Evolutionary conservation across 495 filamentous ascomycete genomes (phyloP).

Genomic region (Trichoderma parareesei): DNA sequence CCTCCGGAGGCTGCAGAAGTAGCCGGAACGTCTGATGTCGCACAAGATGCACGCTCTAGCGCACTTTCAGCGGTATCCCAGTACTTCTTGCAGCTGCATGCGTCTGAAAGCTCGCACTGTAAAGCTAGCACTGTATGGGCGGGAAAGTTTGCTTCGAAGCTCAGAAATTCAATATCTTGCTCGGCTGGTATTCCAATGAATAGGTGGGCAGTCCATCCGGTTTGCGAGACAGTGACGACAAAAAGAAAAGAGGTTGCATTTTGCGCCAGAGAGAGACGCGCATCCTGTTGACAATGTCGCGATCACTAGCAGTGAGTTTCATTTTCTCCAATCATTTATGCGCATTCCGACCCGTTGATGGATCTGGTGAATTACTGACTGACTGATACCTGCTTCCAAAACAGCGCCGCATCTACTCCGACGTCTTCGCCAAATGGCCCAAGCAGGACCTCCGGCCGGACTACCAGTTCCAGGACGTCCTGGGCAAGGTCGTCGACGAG

Average conservation of each 20-base stretch:
- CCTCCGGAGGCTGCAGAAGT: not conserved
- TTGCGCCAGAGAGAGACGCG: not conserved
- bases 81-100: not conserved
- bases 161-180: slow-evolving; percentile 3
- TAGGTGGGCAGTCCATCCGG: not conserved
- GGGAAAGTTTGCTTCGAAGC: not conserved
- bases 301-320: not conserved
- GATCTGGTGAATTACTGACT: not conserved
- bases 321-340: not conserved
- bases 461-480: slow-evolving; percentile 61
- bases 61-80: not conserved
- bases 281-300: slow-evolving; percentile 3
- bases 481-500: slow-evolving; percentile 53
- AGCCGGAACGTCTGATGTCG: too few relatives aligned
- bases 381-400: not conserved
- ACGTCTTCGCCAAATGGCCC: slow-evolving; percentile 71
- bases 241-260: not conserved
- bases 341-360: not conserved
- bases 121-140: not conserved
- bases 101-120: not conserved
- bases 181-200: too few relatives aligned
- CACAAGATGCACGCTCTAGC: not conserved
- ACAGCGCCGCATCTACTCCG: slow-evolving; percentile 33
- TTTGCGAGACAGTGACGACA: not conserved
- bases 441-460: slow-evolving; percentile 68